A percentile compares a stretch with the other conserved stretches of the same genome.
These are phyloP conservation scores for Citrus cavaleriei DNA, from an alignment of 345 rosid species.

Conservation along the genomic window DNA sequence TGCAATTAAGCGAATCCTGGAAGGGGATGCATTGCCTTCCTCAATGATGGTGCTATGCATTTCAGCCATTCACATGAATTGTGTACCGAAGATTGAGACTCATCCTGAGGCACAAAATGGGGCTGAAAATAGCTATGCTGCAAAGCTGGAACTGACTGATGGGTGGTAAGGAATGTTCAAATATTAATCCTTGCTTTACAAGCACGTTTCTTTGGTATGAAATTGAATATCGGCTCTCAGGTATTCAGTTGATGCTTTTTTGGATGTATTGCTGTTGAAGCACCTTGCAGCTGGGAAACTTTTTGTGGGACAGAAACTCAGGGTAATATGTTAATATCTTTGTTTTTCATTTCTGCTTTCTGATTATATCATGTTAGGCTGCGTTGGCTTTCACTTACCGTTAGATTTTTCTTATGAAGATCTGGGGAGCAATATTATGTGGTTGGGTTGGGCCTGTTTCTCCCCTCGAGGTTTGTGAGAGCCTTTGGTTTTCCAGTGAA, in stretches of 20 bases:
- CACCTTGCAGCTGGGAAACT: constrained; percentile 68
- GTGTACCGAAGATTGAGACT: constrained; percentile 30
- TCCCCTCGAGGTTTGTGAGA: constrained; percentile 70
- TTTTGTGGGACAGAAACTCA: constrained; percentile 87
- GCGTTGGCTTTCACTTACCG: constrained; percentile 14
- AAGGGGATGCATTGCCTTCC: constrained; percentile 78
- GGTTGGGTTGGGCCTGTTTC: constrained; percentile 90
- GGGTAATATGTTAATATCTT: constrained; percentile 41
- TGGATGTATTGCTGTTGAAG: constrained; percentile 61
- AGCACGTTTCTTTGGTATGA: constrained; percentile 11
- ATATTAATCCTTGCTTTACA: neutral
- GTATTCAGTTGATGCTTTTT: constrained; percentile 72
- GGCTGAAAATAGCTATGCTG: constrained; percentile 31
- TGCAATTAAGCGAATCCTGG: constrained; percentile 80
- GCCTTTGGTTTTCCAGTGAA: constrained; percentile 16
- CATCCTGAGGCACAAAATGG: constrained; percentile 28
- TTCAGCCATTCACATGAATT: constrained; percentile 45
- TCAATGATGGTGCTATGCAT: constrained; percentile 74
- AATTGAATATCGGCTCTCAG: constrained; percentile 36
- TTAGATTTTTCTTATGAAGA: constrained; percentile 45
- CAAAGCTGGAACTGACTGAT: constrained; percentile 80
- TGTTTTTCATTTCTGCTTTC: constrained; percentile 13
- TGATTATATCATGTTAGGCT: neutral
- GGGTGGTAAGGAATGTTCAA: constrained; percentile 69
- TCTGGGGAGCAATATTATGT: constrained; percentile 77